phyloP scores from a whole-genome alignment of 495 filamentous ascomycete genomes.

The Tirmania nivea region DNA sequence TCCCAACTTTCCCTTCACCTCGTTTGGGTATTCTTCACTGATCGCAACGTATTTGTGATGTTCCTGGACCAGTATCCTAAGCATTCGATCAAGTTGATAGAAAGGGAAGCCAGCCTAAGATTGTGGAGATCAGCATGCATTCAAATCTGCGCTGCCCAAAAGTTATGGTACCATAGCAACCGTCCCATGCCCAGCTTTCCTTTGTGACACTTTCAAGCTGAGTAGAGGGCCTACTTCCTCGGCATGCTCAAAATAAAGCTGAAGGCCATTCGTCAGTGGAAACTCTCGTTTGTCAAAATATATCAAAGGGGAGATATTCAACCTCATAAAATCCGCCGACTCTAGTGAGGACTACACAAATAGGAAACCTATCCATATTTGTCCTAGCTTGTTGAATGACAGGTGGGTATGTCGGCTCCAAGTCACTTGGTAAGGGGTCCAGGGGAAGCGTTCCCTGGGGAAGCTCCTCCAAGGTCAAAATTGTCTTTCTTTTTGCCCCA shows the following conservation, averaged over 20 bases:
- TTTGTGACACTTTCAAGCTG: constrained; percentile 69
- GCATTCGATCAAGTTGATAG: constrained; percentile 71
- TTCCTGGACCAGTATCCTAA: constrained; percentile 84
- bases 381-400: not conserved
- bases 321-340: no score
- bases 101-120: constrained; percentile 70
- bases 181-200: constrained; percentile 31
- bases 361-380: not conserved
- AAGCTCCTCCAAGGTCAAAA: not conserved
- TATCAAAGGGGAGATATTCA: no score
- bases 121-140: no score
- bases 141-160: not conserved
- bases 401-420: not conserved
- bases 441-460: not conserved
- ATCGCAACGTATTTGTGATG: constrained; percentile 77
- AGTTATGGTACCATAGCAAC: constrained; percentile 5
- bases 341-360: not conserved
- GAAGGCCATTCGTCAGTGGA: no score
- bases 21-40: constrained; percentile 68
- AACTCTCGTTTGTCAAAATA: no score
- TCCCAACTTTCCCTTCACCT: constrained; percentile 30
- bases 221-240: constrained; percentile 68
- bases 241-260: constrained; percentile 88
- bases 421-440: not conserved
- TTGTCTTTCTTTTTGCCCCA: not conserved